phyloP scores from a whole-genome alignment of 352 stramenopile species.

The Globisporangium irregulare region DNA sequence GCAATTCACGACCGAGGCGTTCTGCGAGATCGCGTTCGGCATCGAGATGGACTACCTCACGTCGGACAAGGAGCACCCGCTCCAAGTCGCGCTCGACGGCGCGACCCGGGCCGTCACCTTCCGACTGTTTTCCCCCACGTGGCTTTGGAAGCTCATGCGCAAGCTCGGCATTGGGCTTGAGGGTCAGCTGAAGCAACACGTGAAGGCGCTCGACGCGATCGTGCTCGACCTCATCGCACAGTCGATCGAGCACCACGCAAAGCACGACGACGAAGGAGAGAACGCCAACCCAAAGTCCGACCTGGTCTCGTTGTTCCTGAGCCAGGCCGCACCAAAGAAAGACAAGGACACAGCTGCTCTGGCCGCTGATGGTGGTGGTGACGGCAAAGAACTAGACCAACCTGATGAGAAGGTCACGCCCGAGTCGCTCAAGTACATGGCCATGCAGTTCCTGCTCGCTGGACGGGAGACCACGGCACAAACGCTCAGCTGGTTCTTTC shows the following conservation, averaged over 20 bases:
- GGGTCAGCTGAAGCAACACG: slow-evolving; percentile 18
- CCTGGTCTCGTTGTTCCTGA: slow-evolving; percentile 35
- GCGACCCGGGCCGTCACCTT: slow-evolving; percentile 20
- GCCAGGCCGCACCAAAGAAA: slow-evolving; percentile 16
- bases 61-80: slow-evolving; percentile 18
- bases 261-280: not conserved
- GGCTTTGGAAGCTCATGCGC: slow-evolving; percentile 34
- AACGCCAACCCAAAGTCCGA: slow-evolving; percentile 17
- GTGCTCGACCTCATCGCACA: slow-evolving; percentile 26
- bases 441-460: slow-evolving; percentile 44
- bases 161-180: slow-evolving; percentile 25
- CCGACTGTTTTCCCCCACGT: slow-evolving; percentile 17
- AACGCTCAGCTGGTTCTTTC: slow-evolving; percentile 59
- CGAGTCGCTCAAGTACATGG: slow-evolving; percentile 32
- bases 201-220: slow-evolving; percentile 24
- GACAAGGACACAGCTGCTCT: not conserved
- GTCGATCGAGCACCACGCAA: slow-evolving; percentile 18
- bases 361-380: not conserved
- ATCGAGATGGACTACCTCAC: slow-evolving; percentile 28
- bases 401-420: slow-evolving; percentile 11
- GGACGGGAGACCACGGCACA: slow-evolving; percentile 55
- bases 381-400: slow-evolving; percentile 2
- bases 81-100: slow-evolving; percentile 27
- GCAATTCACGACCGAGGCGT: slow-evolving; percentile 34
- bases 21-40: slow-evolving; percentile 37